phyloP scores from a whole-genome alignment of 371 early-diverging fungal genomes.

The Ecytonucleospora hepatopenaei region DNA sequence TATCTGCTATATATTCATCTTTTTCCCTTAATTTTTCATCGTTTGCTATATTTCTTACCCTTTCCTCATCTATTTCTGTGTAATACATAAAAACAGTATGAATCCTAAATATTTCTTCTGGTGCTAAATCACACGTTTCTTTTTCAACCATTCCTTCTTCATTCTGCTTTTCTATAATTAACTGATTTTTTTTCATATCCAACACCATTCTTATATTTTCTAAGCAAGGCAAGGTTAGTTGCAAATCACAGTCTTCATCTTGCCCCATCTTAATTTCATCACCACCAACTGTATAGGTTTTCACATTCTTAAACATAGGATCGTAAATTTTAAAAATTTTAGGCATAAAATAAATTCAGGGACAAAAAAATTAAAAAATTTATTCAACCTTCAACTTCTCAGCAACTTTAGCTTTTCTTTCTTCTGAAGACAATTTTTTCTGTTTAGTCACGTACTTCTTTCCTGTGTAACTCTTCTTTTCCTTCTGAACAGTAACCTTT shows the following conservation, averaged over 20 bases:
- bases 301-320: not conserved
- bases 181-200: not conserved
- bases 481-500: conserved; percentile 29
- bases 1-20: not conserved
- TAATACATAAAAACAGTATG: not conserved
- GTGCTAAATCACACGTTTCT: not conserved
- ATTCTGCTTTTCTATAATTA: not conserved
- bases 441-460: conserved; percentile 33
- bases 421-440: conserved; percentile 42
- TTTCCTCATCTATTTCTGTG: not conserved
- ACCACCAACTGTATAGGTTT: not conserved
- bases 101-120: conserved; percentile 2
- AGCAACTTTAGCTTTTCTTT: conserved; percentile 43
- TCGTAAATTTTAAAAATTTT: not conserved
- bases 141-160: no score
- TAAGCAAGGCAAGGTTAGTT: not conserved
- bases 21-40: not conserved
- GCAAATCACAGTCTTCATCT: not conserved
- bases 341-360: not conserved
- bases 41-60: not conserved
- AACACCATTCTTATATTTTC: not conserved
- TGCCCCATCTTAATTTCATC: not conserved
- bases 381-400: conserved; percentile 35
- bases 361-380: not conserved
- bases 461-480: conserved; percentile 44